Evolutionary conservation across 2,329 filamentous ascomycete genomes (phyloP).

Genomic region (Epichloe sp.): DNA sequence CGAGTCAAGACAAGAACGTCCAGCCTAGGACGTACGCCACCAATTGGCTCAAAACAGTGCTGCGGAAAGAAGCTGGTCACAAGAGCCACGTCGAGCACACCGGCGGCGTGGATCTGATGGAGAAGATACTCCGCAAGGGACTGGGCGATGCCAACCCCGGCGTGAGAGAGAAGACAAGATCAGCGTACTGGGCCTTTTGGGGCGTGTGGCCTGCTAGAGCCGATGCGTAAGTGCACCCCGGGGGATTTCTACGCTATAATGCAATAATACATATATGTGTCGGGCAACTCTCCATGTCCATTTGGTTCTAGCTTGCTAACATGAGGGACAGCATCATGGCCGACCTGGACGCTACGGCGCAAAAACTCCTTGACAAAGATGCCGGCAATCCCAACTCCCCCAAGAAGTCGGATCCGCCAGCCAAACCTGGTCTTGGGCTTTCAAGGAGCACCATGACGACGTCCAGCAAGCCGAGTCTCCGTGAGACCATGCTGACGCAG

Average conservation of each 20-base stretch:
- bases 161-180: slow-evolving; percentile 74
- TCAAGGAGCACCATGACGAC: slow-evolving; percentile 49
- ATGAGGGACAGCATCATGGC: slow-evolving; percentile 52
- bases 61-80: slow-evolving; percentile 65
- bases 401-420: slow-evolving; percentile 32
- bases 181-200: slow-evolving; percentile 76
- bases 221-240: slow-evolving; percentile 43
- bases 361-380: slow-evolving; percentile 70
- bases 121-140: slow-evolving; percentile 81
- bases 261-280: too few relatives aligned
- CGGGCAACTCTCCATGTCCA: too few relatives aligned
- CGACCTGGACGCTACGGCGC: slow-evolving; percentile 63
- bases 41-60: slow-evolving; percentile 71
- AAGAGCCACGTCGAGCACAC: slow-evolving; percentile 74
- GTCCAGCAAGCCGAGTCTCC: slow-evolving; percentile 51
- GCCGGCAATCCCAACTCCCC: slow-evolving; percentile 65
- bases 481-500: slow-evolving; percentile 74
- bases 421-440: slow-evolving; percentile 44
- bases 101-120: slow-evolving; percentile 69
- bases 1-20: slow-evolving; percentile 86
- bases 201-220: slow-evolving; percentile 66
- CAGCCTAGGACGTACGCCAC: slow-evolving; percentile 68
- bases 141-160: slow-evolving; percentile 81
- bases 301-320: slow-evolving; percentile 10
- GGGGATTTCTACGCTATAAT: neutral